Evolutionary conservation across 768 basidiomycete species (phyloP).

Genomic region (Podaxis sp.): DNA sequence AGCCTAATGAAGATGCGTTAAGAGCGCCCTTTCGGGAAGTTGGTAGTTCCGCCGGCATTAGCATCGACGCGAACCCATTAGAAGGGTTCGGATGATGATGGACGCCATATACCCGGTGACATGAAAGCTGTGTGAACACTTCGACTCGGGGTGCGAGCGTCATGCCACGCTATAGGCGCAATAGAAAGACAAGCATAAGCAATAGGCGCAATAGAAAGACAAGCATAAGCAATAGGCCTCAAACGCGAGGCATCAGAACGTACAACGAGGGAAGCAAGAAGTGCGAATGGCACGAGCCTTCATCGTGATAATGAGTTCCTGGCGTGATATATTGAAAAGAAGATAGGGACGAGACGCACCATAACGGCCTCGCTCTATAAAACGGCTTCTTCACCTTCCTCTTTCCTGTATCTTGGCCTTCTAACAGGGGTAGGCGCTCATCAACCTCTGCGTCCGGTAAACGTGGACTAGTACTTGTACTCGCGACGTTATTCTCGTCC

Average conservation of each 20-base stretch:
- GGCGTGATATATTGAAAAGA: background rate
- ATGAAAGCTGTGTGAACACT: constrained; percentile 78
- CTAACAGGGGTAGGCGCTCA: constrained; percentile 1
- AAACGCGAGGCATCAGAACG: constrained; percentile 26
- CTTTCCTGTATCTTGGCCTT: background rate
- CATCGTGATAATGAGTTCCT: background rate
- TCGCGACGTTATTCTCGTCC: background rate
- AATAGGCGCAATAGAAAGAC: constrained; percentile 13
- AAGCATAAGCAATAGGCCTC: constrained; percentile 9
- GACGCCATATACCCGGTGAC: constrained; percentile 48
- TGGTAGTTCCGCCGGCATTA: background rate
- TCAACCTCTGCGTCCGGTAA: background rate
- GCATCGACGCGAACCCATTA: background rate
- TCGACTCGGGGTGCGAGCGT: constrained; percentile 80
- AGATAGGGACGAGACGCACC: constrained; percentile 30
- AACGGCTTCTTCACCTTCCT: constrained; percentile 42
- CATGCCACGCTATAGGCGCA: constrained; percentile 68
- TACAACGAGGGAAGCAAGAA: constrained; percentile 66
- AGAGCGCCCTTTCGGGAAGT: background rate
- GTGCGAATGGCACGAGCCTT: constrained; percentile 80
- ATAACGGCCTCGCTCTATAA: constrained; percentile 51
- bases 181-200: constrained; percentile 12
- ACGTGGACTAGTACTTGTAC: background rate
- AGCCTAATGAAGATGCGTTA: constrained; percentile 14
- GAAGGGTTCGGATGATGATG: constrained; percentile 12